These are phyloP conservation scores for Cubamyces sp. DNA, from an alignment of 768 basidiomycete species.

Conservation along the genomic window DNA sequence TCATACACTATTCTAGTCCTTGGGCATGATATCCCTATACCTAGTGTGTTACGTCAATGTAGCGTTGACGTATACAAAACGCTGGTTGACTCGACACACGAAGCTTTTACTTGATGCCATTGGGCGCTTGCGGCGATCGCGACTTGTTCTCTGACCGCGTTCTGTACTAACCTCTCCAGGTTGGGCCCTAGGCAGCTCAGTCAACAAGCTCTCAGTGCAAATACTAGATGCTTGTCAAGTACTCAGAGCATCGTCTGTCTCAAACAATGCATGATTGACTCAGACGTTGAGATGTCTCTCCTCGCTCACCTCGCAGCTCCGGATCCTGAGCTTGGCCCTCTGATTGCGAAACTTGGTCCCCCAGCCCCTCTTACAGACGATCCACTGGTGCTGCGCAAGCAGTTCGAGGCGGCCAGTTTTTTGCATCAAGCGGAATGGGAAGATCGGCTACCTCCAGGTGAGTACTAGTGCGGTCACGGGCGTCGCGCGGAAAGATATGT, in stretches of 20 bases:
- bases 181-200: no score
- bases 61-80: no score
- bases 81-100: no score
- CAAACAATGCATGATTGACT: background rate
- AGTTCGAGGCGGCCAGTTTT: background rate
- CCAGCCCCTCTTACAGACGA: conserved; percentile 2
- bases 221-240: no score
- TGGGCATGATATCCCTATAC: background rate
- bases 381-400: background rate
- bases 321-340: conserved; percentile 3
- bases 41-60: background rate
- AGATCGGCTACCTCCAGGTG: conserved; percentile 2
- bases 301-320: background rate
- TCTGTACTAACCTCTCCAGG: no score
- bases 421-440: conserved; percentile 14
- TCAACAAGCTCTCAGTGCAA: no score
- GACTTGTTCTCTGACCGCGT: no score
- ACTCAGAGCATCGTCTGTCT: no score
- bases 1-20: conserved; percentile 22
- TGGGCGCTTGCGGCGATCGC: no score
- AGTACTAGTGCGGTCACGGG: no score
- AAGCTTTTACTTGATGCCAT: no score
- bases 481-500: no score
- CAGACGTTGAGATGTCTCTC: background rate
- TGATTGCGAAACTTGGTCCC: background rate